Base-by-base conservation (phyloP, 2,329 filamentous ascomycete genomes). In the Verticillium dahliae region DNA sequence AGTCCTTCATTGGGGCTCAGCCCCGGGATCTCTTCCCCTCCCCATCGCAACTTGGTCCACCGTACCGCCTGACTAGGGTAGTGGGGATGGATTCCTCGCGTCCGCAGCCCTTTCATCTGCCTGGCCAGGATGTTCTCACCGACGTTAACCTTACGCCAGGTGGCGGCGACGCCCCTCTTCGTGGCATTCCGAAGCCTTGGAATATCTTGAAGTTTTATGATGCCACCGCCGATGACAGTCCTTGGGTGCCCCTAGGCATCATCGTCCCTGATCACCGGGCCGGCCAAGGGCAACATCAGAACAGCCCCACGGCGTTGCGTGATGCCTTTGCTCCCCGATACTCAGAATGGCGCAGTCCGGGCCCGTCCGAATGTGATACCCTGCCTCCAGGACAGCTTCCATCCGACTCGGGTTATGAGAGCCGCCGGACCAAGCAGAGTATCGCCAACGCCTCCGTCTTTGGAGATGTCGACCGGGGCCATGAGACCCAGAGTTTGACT, bases 361-460 rank as follows among this genome's bases (percentile, higher is more conserved):
- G 73, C 37, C 69, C 74, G 7, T 81, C 78, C 6, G 78, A 80
- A 56, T 74, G 73, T 62, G 74, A 73, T 56, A 78, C 75, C 4
- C 59, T 71, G 54, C 67, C 73, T 10, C 71, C 68, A n/a, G 65
- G 65, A 18, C 66, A 64, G n/a, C 58, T 69, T 15, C 70, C 72
- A 15, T 75, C 74, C 2, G 80, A 83, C 65, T 83, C 81, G 11
- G 79, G 78, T 27, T 83, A 83, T 64, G 78, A 73, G 9, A 77
- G 77, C 58, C 74, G 74, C 61, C 66, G 68, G 27, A 65, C 75
- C 5, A 75, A 75, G 31, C 76, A 71, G 33, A 82, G 80, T 64
- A 72, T 77, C 58, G 74, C 74, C 7, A 79, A 77, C 52, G 71
- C 70, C 15, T 83, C 81, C 1, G 68, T 76, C 45, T 77, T 75